These are phyloP conservation scores for Pseudocercospora fijiensis DNA, from an alignment of 2,329 filamentous ascomycete genomes.

Conservation along the genomic window DNA sequence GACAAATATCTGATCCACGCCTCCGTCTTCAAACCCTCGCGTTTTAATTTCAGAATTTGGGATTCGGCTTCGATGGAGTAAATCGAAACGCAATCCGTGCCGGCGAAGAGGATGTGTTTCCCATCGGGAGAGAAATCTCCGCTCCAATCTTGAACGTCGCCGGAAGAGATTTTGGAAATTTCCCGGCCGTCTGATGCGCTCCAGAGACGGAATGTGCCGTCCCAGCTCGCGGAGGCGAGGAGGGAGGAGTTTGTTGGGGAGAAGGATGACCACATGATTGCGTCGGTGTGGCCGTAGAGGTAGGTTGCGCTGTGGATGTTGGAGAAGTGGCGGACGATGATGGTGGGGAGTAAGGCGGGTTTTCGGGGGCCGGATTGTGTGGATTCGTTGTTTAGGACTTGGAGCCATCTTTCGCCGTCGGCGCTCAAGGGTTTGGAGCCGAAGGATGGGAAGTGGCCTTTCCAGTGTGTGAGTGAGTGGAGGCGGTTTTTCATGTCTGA, in stretches of 20 bases:
- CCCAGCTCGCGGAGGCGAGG: conserved; percentile 26
- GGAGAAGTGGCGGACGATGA: conserved; percentile 16
- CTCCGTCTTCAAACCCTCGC: background rate
- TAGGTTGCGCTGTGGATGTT: background rate
- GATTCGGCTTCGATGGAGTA: conserved; percentile 8
- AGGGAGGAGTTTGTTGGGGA: conserved; percentile 18
- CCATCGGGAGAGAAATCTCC: conserved; percentile 23
- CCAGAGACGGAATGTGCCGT: conserved; percentile 24
- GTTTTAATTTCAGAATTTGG: background rate
- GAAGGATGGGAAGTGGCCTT: conserved; percentile 16
- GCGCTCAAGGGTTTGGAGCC: conserved; percentile 7
- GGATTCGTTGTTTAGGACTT: conserved; percentile 14
- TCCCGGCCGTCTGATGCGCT: conserved; percentile 12
- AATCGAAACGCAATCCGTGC: conserved; percentile 10
- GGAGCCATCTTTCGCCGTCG: conserved; percentile 15
- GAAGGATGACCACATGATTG: conserved; percentile 26
- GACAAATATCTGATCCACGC: conserved; percentile 10
- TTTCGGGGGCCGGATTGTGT: conserved; percentile 20
- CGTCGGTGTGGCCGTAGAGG: conserved; percentile 23
- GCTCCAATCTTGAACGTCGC: conserved; percentile 18
- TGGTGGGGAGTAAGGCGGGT: conserved; percentile 15
- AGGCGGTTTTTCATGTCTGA: conserved; percentile 17
- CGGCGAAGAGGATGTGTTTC: conserved; percentile 18
- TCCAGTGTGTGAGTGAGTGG: background rate
- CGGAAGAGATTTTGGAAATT: conserved; percentile 17